Conservation (phyloP, 2,329 filamentous ascomycete species). For the Penicillium sp. region DNA sequence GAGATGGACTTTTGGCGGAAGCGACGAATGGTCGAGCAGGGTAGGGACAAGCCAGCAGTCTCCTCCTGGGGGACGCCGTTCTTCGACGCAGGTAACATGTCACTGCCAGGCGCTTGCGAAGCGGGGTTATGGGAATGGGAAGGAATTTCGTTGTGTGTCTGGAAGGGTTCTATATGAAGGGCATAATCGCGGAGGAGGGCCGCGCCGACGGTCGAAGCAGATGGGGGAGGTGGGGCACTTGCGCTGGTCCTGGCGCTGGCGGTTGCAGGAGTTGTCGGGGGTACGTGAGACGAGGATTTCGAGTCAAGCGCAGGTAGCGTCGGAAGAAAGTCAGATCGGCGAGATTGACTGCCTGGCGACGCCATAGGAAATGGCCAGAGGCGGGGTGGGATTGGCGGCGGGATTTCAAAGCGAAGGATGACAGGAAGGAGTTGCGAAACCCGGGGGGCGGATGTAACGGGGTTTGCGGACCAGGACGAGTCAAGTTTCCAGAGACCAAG, state of each 20-base stretch:
- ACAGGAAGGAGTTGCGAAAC: conserved; percentile 11
- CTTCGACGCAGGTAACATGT: conserved; percentile 28
- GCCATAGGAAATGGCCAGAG: conserved; percentile 24
- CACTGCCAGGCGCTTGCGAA: conserved; percentile 29
- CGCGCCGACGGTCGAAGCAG: conserved; percentile 42
- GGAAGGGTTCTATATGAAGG: conserved; percentile 50
- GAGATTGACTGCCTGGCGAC: conserved; percentile 26
- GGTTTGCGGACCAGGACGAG: conserved; percentile 23
- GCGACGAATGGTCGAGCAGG: conserved; percentile 41
- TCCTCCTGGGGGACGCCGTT: conserved; percentile 36
- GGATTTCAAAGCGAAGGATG: conserved; percentile 31
- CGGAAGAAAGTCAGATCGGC: conserved; percentile 27
- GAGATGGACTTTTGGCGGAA: conserved; percentile 44
- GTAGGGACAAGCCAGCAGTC: conserved; percentile 32
- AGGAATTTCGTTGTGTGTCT: conserved; percentile 44
- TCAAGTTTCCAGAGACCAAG: conserved; percentile 4
- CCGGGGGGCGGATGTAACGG: conserved; percentile 41
- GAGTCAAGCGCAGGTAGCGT: conserved; percentile 24
- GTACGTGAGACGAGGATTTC: conserved; percentile 32
- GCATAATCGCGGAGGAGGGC: conserved; percentile 53
- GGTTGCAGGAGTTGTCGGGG: conserved; percentile 23
- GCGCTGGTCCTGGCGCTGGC: background rate
- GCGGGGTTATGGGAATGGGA: conserved; percentile 28
- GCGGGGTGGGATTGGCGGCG: conserved; percentile 14
- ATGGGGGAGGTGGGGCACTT: conserved; percentile 31